A percentile compares a stretch with the other conserved stretches of the same genome.
These are phyloP conservation scores for Filobasidium floriforme DNA, from an alignment of 768 basidiomycete genomes.

Conservation along the genomic window DNA sequence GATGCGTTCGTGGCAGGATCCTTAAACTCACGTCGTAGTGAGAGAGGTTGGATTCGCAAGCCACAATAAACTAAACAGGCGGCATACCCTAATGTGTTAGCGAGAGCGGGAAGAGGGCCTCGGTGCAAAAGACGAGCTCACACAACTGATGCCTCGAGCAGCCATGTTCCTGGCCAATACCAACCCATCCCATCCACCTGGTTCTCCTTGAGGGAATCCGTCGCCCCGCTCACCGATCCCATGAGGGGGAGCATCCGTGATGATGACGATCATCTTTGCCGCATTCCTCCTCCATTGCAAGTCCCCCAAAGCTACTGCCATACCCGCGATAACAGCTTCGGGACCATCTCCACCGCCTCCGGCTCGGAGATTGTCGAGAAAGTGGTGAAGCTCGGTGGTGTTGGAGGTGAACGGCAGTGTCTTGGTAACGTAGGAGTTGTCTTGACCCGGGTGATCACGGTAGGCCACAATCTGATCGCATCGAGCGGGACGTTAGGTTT, in stretches of 20 bases:
- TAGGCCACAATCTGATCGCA: conserved; percentile 68
- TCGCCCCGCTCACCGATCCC: conserved; percentile 96
- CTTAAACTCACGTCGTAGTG: conserved; percentile 33
- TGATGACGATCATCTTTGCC: conserved; percentile 91
- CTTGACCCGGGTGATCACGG: conserved; percentile 94
- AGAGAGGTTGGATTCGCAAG: conserved; percentile 71
- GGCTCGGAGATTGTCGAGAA: conserved; percentile 25
- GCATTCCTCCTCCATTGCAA: conserved; percentile 86
- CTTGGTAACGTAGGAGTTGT: conserved; percentile 86
- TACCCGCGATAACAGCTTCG: conserved; percentile 88
- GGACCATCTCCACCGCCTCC: conserved; percentile 64
- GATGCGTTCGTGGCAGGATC: background rate
- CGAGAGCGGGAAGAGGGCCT: background rate
- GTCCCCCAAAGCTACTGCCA: conserved; percentile 67
- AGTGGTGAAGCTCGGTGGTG: conserved; percentile 52
- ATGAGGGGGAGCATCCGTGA: conserved; percentile 95
- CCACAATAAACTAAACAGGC: conserved; percentile 79
- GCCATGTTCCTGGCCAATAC: conserved; percentile 59
- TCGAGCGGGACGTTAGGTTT: background rate
- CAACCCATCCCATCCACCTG: conserved; percentile 5
- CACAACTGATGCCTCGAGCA: conserved; percentile 76
- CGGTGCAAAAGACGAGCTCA: conserved; percentile 46
- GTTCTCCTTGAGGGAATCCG: conserved; percentile 22
- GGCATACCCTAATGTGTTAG: background rate
- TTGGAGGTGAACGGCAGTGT: conserved; percentile 92